Conservation (phyloP, 2,329 filamentous ascomycete species). For the Pseudogymnoascus sp. region DNA sequence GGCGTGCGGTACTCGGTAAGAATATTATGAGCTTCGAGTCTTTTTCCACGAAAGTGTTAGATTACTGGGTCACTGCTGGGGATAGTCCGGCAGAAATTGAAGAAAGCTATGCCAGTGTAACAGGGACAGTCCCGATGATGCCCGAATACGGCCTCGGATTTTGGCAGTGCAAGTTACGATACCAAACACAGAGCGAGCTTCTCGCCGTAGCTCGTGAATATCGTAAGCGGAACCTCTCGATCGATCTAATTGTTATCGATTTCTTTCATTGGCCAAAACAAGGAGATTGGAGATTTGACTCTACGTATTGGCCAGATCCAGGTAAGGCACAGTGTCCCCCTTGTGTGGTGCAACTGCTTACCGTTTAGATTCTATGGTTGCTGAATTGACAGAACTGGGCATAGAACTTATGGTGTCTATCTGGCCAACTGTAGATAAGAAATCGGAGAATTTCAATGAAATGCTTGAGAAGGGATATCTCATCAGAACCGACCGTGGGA, state of each 20-base stretch:
- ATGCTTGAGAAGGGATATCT: conserved; percentile 54
- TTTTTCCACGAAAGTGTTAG: conserved; percentile 45
- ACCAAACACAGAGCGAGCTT: conserved; percentile 56
- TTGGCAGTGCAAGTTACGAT: conserved; percentile 60
- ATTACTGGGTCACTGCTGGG: conserved; percentile 56
- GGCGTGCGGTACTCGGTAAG: conserved; percentile 50
- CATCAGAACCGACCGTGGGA: conserved; percentile 51
- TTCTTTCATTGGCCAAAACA: conserved; percentile 61
- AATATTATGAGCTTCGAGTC: conserved; percentile 55
- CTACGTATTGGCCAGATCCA: conserved; percentile 55
- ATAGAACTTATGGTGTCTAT: conserved; percentile 61
- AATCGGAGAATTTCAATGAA: conserved; percentile 49
- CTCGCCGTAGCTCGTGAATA: conserved; percentile 52
- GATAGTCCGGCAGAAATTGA: conserved; percentile 47
- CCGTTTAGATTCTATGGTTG: conserved; percentile 47
- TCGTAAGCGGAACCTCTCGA: conserved; percentile 42
- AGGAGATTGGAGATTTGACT: conserved; percentile 60
- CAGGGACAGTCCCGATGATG: conserved; percentile 56
- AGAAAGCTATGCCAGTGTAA: conserved; percentile 45
- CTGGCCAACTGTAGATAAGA: conserved; percentile 56
- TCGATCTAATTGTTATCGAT: conserved; percentile 57
- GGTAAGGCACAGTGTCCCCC: conserved; percentile 29
- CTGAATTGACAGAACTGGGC: conserved; percentile 47
- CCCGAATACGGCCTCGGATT: conserved; percentile 60
- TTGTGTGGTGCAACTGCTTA: not conserved